Conservation (phyloP, 768 basidiomycete genomes). For the Cystoderma amianthinum region DNA sequence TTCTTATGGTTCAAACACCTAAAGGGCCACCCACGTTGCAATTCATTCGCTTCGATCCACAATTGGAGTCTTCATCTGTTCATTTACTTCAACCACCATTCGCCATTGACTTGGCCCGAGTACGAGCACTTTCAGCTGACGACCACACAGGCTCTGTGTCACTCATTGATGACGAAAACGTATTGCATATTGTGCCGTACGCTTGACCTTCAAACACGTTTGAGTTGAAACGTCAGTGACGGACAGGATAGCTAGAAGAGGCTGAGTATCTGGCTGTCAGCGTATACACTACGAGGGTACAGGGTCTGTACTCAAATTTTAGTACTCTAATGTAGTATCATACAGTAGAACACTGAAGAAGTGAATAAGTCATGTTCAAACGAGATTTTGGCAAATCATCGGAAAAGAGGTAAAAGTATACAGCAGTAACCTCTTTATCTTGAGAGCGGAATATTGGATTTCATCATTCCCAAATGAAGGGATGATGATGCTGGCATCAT, state of each 20-base stretch:
- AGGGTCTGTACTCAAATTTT: conserved; percentile 20
- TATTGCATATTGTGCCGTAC: not conserved
- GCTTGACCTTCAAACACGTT: not conserved
- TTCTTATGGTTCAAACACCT: not conserved
- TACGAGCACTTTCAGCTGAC: conserved; percentile 3
- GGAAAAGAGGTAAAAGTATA: too few species aligned
- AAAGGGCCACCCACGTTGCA: not conserved
- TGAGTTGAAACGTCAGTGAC: not conserved
- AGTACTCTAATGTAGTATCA: too few species aligned
- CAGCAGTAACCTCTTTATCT: too few species aligned
- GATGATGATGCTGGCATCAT: too few species aligned
- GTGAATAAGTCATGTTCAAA: too few species aligned
- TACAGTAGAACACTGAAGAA: too few species aligned
- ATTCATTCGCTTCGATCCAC: not conserved
- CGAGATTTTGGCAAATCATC: too few species aligned
- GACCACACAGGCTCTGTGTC: conserved; percentile 4
- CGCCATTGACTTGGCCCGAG: conserved; percentile 6
- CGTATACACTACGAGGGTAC: too few species aligned
- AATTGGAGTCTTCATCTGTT: not conserved
- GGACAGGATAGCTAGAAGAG: too few species aligned
- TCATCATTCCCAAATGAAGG: too few species aligned
- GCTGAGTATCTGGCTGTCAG: too few species aligned
- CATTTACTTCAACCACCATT: conserved; percentile 2
- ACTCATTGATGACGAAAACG: conserved; percentile 3
- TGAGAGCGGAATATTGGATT: too few species aligned